Base-by-base conservation (phyloP, 306 rosid genomes). In the Casuarina glauca region DNA sequence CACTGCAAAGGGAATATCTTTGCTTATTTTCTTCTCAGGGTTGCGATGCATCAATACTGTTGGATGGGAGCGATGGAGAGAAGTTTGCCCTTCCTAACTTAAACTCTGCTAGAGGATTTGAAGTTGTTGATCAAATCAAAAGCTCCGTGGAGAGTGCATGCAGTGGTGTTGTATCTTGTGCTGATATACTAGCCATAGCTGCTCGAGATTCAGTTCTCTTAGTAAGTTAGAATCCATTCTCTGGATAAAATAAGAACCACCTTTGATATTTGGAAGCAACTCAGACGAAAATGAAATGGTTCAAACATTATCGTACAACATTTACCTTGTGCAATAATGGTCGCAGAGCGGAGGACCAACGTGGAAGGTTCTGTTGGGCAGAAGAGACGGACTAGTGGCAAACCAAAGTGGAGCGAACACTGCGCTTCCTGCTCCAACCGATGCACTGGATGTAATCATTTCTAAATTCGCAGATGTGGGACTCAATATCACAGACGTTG, bases 181-280 rank as follows among this genome's bases (percentile, higher is more conserved):
- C 98, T 76, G 97, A 94, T 74, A 88, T 94, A 70, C 70, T 94
- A 55, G 64, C 98, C 74, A 74, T 94, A 41, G 97, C 93, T 38
- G 97, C 97, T 4, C 81, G 92, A 87, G 97, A 94, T 77, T 90
- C 98, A 66, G 93, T 94, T 39, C 43, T 88, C 48, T 83, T 94
- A 42, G 97, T 94, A 90, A 87, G 79, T 46, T 20, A 38, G 35
- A 0, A 3, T 42, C 51, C 11, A 7, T 8, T 46, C 11, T 11
- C 11, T 46, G 5, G 50, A 9, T 6, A 4, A 3, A 9, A 46
- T 9, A 4, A 4, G 4, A 9, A 9, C 11, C 0, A 32, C 11
- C 3, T 26, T 20, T 12, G 19, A 42, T 43, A 43, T 57, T 5
- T 57, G 36, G 60, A n/a, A 8, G 38, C 38, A 57, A 57, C 63